Base-by-base conservation (phyloP, 108 stramenopile genomes). In the Fistulifera solaris region DNA sequence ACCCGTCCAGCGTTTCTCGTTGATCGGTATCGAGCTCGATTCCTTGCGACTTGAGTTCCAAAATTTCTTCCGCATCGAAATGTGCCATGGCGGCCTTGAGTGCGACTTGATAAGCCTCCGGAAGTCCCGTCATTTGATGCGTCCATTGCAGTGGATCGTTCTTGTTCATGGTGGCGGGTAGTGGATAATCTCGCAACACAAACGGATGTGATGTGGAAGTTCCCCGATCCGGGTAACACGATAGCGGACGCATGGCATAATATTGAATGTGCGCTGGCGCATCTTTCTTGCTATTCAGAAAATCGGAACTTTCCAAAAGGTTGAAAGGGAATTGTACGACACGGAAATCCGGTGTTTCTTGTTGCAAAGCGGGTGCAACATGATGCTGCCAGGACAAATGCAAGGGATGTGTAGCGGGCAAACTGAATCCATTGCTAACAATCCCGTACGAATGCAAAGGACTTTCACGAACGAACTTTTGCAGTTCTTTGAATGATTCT, bases 1-100 rank as follows among this genome's bases (percentile, higher is more conserved):
- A 88, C 10, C 91, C 91, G 67, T 88, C 85, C 38, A 93, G 57
- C 10, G 87, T 93, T 54, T 93, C 91, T 24, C 83, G 65, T 56
- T 93, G 85, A 58, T 92, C 90, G 39, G 72, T 70, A 1, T 72
- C 81, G 38, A 88, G 50, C n/a, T 74, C 71, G 26, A 17, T 28
- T 18, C 78, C 67, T 48, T 81, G 70, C 41, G 57, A 61, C 39
- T 77, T 73, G 23, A 57, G 55, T 59, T 92, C 83, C 25, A 92
- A 53, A 19, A 92, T 54, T 24, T 66, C 64, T 48, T 73, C 70
- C 11, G 85, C 90, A 66, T 92, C 90, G 70, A 92, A 92, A 52
- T 92, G 84, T 7, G 76, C 68, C 69, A 87, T 67, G 41, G 80
- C 71, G 16, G 73, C 63, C 40, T 80, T 78, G 13, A 87, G 67